Base-by-base conservation (phyloP, 768 basidiomycete genomes). In the Pulveroboletus sp. region DNA sequence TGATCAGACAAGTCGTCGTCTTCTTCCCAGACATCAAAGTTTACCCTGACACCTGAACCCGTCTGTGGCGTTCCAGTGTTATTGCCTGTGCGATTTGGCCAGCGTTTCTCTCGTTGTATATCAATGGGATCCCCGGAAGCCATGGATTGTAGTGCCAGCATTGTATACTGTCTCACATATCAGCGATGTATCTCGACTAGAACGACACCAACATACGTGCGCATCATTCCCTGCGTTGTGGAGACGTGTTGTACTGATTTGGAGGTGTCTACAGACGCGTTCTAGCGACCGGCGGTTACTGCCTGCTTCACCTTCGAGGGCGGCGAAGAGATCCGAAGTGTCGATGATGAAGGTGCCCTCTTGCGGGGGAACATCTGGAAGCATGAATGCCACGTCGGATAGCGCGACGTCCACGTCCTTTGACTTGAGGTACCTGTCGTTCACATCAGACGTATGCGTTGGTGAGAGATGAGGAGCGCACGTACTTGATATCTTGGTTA, bases 221-320 rank as follows among this genome's bases (percentile, higher is more conserved):
- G 90, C 89, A 64, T 93, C 89, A 60, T 92, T 93, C 0, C 89
- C 90, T 1, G 88, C 89, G 60, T 93, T 94, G 73, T 92, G 92
- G 50, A 86, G 68, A 57, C 75, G 71, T 31, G 73, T 56, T 1
- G 79, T 77, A 0, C 69, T 55, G 43, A 91, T 73, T 43, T 81
- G 77, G 18, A 93, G 74, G 45, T 83, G 78, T 40, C 71, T 69
- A 65, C 85, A 87, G 28, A 82, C 75, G 35, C 80, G 77, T 52
- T 78, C 78, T 18, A 94, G 76, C 1, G 73, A 69, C 41, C 78
- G 69, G 38, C 76, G 75, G 62, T 84, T 75, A 44, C 72, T 71
- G 3, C 72, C 65, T 2, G 70, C 70, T 51, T 79, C 76, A 8
- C 88, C 89, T 46, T 85, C 78, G 24, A 94, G 72, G 6, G 85